Evolutionary conservation across 768 basidiomycete species (phyloP), one percentile per base, ranked within the genome.

Genomic region (Russula sp.): DNA sequence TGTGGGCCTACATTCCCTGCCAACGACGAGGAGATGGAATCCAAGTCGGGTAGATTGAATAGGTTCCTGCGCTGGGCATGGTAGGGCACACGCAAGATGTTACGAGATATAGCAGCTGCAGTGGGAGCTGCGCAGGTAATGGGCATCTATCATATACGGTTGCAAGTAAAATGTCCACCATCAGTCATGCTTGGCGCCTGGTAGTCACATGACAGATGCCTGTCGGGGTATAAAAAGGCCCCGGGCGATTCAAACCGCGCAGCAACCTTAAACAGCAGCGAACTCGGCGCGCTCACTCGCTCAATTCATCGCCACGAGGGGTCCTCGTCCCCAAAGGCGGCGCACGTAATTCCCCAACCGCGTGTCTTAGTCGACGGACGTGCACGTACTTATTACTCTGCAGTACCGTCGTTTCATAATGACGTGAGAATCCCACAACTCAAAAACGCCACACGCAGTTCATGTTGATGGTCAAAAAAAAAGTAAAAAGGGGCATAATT

Each of bases 41-140:
- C 75, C 29, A 84, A 69, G 56, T 79, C 74, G 16, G 83, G 78
- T 16, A 88, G 72, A 14, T 78, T 80, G 51, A 66, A 66, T 4
- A 66, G 36, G 35, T 57, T 20, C 47, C 66, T 55, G 39, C 54
- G 48, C 22, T 56, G 60, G 7, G n/a, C 62, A 51, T 65, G 56
- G 35, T 13, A n/a, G 6, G 34, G 25, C 14, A 6, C 36, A 35
- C 41, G 45, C 45, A 38, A 55, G 46, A 22, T 36, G 48, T 35
- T 35, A 50, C 54, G 48, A 36, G 48, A n/a, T 7, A 38, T 16
- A 8, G 36, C 52, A 45, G 36, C 46, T 35, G 48, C 25, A 29
- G 46, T 48, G 14, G n/a, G n/a, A n/a, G 39, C 58, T 51, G 51
- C 39, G 47, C 22, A 47, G 22, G 43, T 34, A 52, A 62, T 53